Percentiles rank a stretch among this genome's conserved stretches.
Conservation (phyloP, 2,329 filamentous ascomycete species). For the Botrytis aclada region DNA sequence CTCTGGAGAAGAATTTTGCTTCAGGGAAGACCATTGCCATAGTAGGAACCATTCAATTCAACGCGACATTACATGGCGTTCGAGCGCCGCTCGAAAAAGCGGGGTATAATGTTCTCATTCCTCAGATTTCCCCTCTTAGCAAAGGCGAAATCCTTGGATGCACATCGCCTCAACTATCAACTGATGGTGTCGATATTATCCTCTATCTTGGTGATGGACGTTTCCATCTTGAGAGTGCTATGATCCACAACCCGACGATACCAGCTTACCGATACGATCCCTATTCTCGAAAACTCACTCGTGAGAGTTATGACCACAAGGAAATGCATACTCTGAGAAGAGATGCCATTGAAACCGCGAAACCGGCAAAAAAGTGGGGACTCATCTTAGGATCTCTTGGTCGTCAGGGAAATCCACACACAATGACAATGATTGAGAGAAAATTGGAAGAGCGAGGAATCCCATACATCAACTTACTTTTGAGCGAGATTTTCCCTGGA, state of each 20-base stretch:
- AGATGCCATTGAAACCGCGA: conserved; percentile 72
- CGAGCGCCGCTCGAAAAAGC: conserved; percentile 73
- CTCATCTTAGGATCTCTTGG: conserved; percentile 90
- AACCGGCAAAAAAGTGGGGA: conserved; percentile 82
- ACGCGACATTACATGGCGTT: conserved; percentile 89
- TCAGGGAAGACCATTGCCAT: conserved; percentile 83
- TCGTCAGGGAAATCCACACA: conserved; percentile 92
- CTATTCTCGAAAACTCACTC: conserved; percentile 86
- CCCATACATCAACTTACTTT: conserved; percentile 77
- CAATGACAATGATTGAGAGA: conserved; percentile 80
- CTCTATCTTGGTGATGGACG: conserved; percentile 89
- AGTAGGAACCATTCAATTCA: conserved; percentile 98
- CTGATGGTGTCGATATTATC: conserved; percentile 67
- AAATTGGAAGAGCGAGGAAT: conserved; percentile 69
- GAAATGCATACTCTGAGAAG: conserved; percentile 82
- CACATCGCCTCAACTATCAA: conserved; percentile 73
- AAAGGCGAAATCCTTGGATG: conserved; percentile 98
- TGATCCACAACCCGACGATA: conserved; percentile 94
- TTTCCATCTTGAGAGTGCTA: conserved; percentile 96
- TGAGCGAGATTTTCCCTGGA: conserved; percentile 94
- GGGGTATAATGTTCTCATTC: conserved; percentile 81
- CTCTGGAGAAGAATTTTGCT: conserved; percentile 83
- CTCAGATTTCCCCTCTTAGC: conserved; percentile 87
- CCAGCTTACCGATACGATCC: conserved; percentile 96
- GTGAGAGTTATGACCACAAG: conserved; percentile 86